Base-by-base conservation (phyloP, 2,329 filamentous ascomycete genomes). In the Shiraia bambusicola region DNA sequence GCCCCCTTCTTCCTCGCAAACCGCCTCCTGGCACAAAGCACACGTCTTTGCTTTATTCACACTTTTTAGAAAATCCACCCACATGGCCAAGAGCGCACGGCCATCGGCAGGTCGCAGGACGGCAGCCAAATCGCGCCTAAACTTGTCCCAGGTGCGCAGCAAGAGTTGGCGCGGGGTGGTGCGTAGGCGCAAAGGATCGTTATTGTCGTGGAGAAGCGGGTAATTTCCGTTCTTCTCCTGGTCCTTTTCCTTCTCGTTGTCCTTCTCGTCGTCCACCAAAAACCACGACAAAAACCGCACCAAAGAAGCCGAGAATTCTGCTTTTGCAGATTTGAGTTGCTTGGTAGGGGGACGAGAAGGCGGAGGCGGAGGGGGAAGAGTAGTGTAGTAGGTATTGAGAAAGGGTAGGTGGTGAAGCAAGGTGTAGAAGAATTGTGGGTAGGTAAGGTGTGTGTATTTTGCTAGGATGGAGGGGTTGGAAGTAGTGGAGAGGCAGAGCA, bases 351-450 rank as follows among this genome's bases (percentile, higher is more conserved):
- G n/a, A n/a, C n/a, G 15, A 10, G 12, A 43, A 45, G 34, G 52
- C 49, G 10, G 15, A 26, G 3, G 38, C 34, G 14, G 43, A 48
- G 27, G 49, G 16, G 2, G 29, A 6, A 34, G n/a, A n/a, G 57
- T 55, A 4, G 50, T 56, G 10, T 36, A 41, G 39, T 49, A 59
- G 6, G 41, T 33, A n/a, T 46, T 25, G 1, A 56, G 33, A 3
- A 59, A 13, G 7, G 45, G 34, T 1, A 54, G n/a, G 22, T 49
- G 46, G 2, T 11, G 38, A n/a, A n/a, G n/a, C 12, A 53, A 28
- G 34, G 45, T 50, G n/a, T 28, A 17, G 1, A 44, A 15, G 27
- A 56, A 47, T 11, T 50, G 28, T 3, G 22, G 15, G 1, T 37
- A 31, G 1, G 49, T 45, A 25, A 56, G 13, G 2, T 45, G 13